phyloP scores from a whole-genome alignment of 192 early-diverging fungal species.

The Podila verticillata region DNA sequence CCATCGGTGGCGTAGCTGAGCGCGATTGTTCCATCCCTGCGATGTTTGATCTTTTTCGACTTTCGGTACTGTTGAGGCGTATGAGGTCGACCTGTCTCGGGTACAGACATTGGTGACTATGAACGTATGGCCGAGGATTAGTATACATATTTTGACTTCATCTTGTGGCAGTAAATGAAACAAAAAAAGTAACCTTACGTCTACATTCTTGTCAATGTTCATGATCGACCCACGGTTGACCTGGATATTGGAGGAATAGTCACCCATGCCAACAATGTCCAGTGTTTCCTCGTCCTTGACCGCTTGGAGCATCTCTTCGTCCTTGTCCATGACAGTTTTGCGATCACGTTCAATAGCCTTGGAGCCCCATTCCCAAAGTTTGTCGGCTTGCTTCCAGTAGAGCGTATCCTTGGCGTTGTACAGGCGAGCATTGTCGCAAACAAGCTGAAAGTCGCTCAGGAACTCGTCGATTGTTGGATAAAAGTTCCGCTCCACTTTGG shows the following conservation, averaged over 20 bases:
- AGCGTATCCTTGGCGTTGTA: constrained; percentile 87
- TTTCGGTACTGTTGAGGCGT: constrained; percentile 50
- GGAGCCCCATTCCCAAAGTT: constrained; percentile 72
- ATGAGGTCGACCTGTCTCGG: constrained; percentile 27
- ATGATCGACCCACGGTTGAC: constrained; percentile 9
- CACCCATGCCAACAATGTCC: constrained; percentile 46
- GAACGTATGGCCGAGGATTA: background rate
- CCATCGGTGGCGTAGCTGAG: constrained; percentile 40
- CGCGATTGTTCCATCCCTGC: constrained; percentile 46
- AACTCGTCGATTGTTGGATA: constrained; percentile 80
- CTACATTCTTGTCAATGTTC: constrained; percentile 14
- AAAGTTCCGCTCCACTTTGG: constrained; percentile 68
- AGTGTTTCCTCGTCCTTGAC: constrained; percentile 46
- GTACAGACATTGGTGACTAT: constrained; percentile 37
- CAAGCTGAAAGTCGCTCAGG: constrained; percentile 77
- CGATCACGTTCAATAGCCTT: constrained; percentile 78
- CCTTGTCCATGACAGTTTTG: constrained; percentile 46
- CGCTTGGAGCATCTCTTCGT: constrained; percentile 15
- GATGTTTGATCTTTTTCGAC: constrained; percentile 45
- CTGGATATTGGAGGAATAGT: constrained; percentile 8
- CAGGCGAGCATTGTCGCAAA: constrained; percentile 81
- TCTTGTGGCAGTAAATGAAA: background rate
- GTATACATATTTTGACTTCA: background rate
- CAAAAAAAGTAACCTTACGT: constrained; percentile 16
- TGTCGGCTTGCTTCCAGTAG: constrained; percentile 85